These are phyloP conservation scores for Colletotrichum sp. DNA, from an alignment of 2,329 filamentous ascomycete genomes.

Conservation along the genomic window DNA sequence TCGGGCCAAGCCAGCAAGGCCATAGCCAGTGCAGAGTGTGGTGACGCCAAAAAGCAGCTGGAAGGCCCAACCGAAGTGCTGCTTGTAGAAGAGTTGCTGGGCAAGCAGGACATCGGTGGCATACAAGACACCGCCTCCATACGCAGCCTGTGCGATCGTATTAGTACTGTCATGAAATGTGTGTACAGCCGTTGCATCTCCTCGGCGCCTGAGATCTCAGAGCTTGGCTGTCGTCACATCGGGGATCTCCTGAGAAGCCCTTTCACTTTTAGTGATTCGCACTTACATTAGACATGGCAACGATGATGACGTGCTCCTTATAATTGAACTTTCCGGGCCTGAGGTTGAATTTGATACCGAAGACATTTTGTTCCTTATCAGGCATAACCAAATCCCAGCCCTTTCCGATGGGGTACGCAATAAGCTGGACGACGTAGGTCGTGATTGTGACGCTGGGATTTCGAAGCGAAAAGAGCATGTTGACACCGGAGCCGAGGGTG, in stretches of 20 bases:
- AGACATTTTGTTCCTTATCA: conserved; percentile 53
- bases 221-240: neutral
- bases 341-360: conserved; percentile 59
- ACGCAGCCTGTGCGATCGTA: conserved; percentile 50
- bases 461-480: conserved; percentile 64
- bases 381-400: conserved; percentile 61
- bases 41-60: conserved; percentile 64
- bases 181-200: neutral
- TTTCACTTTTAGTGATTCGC: neutral
- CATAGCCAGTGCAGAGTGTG: conserved; percentile 67
- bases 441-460: conserved; percentile 64
- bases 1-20: conserved; percentile 62
- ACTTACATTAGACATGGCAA: conserved; percentile 67
- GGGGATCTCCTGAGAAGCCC: neutral
- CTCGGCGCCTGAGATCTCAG: neutral
- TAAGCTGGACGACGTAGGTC: conserved; percentile 65
- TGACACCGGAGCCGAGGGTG: conserved; percentile 65
- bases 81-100: conserved; percentile 52
- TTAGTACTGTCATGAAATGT: conserved; percentile 15
- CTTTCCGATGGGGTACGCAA: conserved; percentile 63
- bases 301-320: conserved; percentile 66
- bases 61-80: conserved; percentile 61
- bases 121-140: conserved; percentile 59
- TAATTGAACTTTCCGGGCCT: conserved; percentile 63
- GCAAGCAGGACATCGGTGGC: conserved; percentile 46